Evolutionary conservation across 108 stramenopile species (phyloP).

Genomic region (Epipyxis sp.): DNA sequence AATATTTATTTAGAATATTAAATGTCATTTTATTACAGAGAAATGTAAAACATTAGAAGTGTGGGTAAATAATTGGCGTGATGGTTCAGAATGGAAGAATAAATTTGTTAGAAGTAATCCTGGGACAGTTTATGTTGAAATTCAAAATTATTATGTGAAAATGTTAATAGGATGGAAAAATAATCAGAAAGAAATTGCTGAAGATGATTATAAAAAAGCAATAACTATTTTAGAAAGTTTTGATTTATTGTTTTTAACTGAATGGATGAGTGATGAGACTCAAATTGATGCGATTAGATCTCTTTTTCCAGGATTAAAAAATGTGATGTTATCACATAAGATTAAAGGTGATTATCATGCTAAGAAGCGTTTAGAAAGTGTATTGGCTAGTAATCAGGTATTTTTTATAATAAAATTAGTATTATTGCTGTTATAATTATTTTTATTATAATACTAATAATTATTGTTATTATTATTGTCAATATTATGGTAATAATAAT

Average conservation of each 20-base stretch:
- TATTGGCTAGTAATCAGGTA: too few species aligned
- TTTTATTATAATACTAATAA: too few species aligned
- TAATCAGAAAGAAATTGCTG: neutral
- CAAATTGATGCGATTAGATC: neutral
- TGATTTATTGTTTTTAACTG: neutral
- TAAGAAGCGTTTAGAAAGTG: neutral
- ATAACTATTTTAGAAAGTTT: neutral
- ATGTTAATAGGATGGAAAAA: conserved; percentile 10
- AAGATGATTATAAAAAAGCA: neutral
- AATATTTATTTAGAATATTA: too few species aligned
- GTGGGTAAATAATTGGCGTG: conserved; percentile 24
- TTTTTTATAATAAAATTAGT: too few species aligned
- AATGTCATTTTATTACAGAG: too few species aligned
- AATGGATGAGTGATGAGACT: conserved; percentile 16
- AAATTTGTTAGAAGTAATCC: neutral
- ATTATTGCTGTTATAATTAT: too few species aligned
- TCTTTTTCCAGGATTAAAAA: neutral
- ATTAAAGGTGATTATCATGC: neutral
- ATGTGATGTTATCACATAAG: neutral
- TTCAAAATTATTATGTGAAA: conserved; percentile 36
- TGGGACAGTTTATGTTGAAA: conserved; percentile 28
- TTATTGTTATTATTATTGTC: too few species aligned
- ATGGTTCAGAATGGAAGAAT: neutral
- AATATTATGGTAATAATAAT: too few species aligned
- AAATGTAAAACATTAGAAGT: neutral